Evolutionary conservation across 495 filamentous ascomycete species (phyloP), one percentile per base, ranked within the genome.

Genomic region (Durotheca rogersii): DNA sequence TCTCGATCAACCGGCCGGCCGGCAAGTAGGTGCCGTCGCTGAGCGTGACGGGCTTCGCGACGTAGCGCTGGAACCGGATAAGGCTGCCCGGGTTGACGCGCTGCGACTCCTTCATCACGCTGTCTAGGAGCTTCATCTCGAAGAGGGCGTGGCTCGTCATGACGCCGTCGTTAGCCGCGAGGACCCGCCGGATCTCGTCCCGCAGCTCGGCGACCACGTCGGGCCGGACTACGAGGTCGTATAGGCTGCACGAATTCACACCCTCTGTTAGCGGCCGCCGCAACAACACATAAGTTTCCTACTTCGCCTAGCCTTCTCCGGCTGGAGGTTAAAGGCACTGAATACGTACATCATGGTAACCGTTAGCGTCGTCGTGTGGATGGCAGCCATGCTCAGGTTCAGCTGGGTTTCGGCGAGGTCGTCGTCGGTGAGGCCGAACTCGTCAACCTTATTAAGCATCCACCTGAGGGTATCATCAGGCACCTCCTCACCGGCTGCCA

Each of bases 391-490:
- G 31, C 51, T 61, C 12, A 66, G 34, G 9, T 42, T 55, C 6
- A 75, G 65, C 47, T 73, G 71, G 7, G 59, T 29, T 16, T 62
- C 60, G 2, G 71, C 72, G 10, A 71, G 37, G 0, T 54, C 53
- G 14, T 58, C 46, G 12, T 55, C 58, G n/a, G 14, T 51, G 34
- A 52, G n/a, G 6, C 48, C 40, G 23, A 44, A 6, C 41, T 51
- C 50, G 17, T 42, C 54, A 12, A 37, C 47, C 52, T 58, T 52
- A 34, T 66, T 58, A 43, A 74, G 60, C 32, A 74, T 27, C 72
- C 71, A 74, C 52, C 71, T 65, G 27, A 75, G 51, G 38, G 68
- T 61, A 44, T 72, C 69, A 32, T 68, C 58, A 0, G 67, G 63
- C 43, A 56, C 45, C 10, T 68, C 57, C 6, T 62, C 40, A 18